Conservation (phyloP, 352 stramenopile genomes). For the Globisporangium irregulare region DNA sequence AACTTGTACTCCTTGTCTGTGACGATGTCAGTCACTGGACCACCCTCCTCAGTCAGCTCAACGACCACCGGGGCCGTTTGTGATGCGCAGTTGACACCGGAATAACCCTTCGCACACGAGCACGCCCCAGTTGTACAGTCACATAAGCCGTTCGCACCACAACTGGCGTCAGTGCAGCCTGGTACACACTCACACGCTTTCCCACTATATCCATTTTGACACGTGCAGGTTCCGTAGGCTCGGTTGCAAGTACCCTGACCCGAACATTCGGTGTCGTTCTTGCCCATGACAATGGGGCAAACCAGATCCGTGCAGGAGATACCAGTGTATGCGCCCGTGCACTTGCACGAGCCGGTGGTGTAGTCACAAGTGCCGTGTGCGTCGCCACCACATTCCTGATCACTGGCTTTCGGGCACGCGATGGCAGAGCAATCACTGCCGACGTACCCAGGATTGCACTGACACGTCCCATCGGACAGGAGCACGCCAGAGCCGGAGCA, state of each 20-base stretch:
- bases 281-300: slow-evolving; percentile 37
- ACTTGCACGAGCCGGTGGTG: slow-evolving; percentile 42
- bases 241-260: slow-evolving; percentile 58
- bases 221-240: slow-evolving; percentile 45
- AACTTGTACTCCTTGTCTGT: slow-evolving; percentile 61
- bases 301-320: slow-evolving; percentile 56
- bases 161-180: slow-evolving; percentile 47
- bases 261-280: slow-evolving; percentile 57
- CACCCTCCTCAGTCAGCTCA: slow-evolving; percentile 25
- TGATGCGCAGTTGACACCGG: slow-evolving; percentile 33
- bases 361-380: slow-evolving; percentile 46
- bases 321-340: slow-evolving; percentile 48
- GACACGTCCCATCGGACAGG: slow-evolving; percentile 40
- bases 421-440: slow-evolving; percentile 53
- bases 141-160: slow-evolving; percentile 40
- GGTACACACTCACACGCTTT: slow-evolving; percentile 70
- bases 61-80: slow-evolving; percentile 20
- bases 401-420: slow-evolving; percentile 37
- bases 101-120: slow-evolving; percentile 42
- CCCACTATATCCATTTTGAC: slow-evolving; percentile 50
- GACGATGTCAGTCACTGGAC: slow-evolving; percentile 26
- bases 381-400: slow-evolving; percentile 37
- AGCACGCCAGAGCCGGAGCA: slow-evolving; percentile 65
- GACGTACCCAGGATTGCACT: slow-evolving; percentile 53
- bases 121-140: slow-evolving; percentile 67